Percentiles rank a stretch among this genome's conserved stretches.
phyloP scores from a whole-genome alignment of 148 eudicot species.

The Rhododendron kiyosumense region DNA sequence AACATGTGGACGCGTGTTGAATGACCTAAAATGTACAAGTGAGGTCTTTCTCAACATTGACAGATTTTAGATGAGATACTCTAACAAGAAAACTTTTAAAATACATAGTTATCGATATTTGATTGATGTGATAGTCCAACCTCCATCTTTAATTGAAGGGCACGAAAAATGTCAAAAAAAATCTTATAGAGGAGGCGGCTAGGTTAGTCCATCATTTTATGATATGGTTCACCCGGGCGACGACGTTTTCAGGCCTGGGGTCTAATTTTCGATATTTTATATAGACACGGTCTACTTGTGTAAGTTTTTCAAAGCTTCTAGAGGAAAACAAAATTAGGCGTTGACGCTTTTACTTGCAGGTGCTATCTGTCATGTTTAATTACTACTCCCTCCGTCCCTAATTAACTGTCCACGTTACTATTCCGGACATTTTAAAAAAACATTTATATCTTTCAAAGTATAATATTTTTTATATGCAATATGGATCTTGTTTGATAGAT shows the following conservation, averaged over 20 bases:
- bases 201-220: too few species aligned
- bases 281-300: neutral
- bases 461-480: too few species aligned
- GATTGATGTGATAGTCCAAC: too few species aligned
- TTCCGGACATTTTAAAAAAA: too few species aligned
- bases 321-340: neutral
- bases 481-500: too few species aligned
- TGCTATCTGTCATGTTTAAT: neutral
- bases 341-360: neutral
- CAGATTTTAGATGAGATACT: neutral
- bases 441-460: too few species aligned
- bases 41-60: neutral
- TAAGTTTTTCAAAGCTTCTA: neutral
- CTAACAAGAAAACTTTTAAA: neutral
- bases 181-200: neutral
- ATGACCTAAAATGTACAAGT: too few species aligned
- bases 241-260: neutral
- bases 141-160: too few species aligned
- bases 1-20: too few species aligned
- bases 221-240: neutral
- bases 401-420: too few species aligned
- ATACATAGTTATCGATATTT: too few species aligned
- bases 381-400: too few species aligned
- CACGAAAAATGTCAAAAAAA: neutral
- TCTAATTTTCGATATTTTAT: neutral